Percentiles rank a stretch among this genome's conserved stretches.
Conservation (phyloP, 148 eudicot genomes). For the Rhododendron simsii region DNA sequence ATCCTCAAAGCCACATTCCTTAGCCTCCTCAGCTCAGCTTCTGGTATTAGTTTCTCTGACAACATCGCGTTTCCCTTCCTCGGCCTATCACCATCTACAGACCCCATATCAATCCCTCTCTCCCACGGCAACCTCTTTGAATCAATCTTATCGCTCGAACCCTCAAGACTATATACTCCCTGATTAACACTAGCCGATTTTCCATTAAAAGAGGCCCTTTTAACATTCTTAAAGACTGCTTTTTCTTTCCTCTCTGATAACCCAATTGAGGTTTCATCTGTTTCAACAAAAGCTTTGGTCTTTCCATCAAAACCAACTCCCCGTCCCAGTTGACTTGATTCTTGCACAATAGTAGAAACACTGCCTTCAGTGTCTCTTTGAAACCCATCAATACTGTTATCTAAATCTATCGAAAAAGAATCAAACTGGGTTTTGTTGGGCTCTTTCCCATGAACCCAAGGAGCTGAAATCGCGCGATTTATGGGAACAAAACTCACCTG, state of each 20-base stretch:
- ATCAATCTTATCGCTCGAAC: constrained; percentile 15
- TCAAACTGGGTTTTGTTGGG: constrained; percentile 19
- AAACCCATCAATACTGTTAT: constrained; percentile 17
- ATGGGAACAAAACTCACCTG: constrained; percentile 17
- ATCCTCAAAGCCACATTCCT: constrained; percentile 87
- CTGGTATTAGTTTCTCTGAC: constrained; percentile 74
- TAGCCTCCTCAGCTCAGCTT: constrained; percentile 68
- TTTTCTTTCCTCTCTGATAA: constrained; percentile 11
- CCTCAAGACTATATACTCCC: constrained; percentile 12
- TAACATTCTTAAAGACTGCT: background rate
- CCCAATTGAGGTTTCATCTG: constrained; percentile 17
- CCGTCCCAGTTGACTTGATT: background rate
- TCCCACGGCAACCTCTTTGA: constrained; percentile 57
- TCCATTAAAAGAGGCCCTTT: constrained; percentile 10
- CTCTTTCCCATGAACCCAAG: constrained; percentile 38
- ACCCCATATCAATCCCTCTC: constrained; percentile 13
- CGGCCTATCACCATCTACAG: constrained; percentile 13
- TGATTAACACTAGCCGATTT: constrained; percentile 6
- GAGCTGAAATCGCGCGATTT: constrained; percentile 27
- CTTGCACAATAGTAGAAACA: background rate
- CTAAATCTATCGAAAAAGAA: constrained; percentile 8
- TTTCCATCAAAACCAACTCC: constrained; percentile 11
- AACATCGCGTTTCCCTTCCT: constrained; percentile 41
- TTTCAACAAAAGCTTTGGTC: constrained; percentile 16
- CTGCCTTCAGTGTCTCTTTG: background rate